phyloP scores from a whole-genome alignment of 768 basidiomycete species.

The Podaxis sp. region DNA sequence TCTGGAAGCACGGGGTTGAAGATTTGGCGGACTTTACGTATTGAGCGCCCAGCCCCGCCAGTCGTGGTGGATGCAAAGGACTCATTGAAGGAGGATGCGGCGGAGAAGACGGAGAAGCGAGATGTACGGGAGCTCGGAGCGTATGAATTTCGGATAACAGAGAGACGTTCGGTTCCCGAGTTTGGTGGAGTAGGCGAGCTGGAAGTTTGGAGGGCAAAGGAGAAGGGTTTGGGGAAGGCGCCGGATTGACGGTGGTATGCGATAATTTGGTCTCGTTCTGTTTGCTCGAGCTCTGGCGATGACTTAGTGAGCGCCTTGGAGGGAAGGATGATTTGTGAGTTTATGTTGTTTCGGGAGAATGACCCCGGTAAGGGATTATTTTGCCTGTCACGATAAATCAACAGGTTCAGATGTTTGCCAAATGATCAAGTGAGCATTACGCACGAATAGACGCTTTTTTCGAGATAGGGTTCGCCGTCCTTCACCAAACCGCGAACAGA shows the following conservation, averaged over 20 bases:
- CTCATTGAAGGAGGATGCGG: conserved; percentile 19
- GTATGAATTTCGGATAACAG: conserved; percentile 13
- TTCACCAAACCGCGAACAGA: conserved; percentile 48
- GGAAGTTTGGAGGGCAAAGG: conserved; percentile 32
- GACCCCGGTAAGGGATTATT: not conserved
- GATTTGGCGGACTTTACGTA: conserved; percentile 60
- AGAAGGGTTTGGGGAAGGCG: conserved; percentile 41
- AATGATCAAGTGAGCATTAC: conserved; percentile 5
- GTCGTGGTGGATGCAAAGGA: conserved; percentile 36
- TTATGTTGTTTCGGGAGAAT: conserved; percentile 38
- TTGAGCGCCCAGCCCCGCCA: conserved; percentile 28
- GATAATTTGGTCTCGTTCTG: conserved; percentile 35
- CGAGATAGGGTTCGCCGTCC: conserved; percentile 25
- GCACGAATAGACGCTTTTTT: conserved; percentile 22
- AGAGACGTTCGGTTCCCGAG: conserved; percentile 15
- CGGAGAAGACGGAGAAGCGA: conserved; percentile 9
- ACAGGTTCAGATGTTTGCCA: not conserved
- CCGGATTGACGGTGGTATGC: conserved; percentile 43
- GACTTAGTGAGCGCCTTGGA: conserved; percentile 40
- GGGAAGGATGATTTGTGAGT: conserved; percentile 52
- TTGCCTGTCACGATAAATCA: not conserved
- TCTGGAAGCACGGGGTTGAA: conserved; percentile 75
- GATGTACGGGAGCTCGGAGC: conserved; percentile 5
- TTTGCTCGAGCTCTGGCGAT: conserved; percentile 27
- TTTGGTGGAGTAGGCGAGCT: conserved; percentile 11